Base-by-base conservation (phyloP, 495 filamentous ascomycete species). In the Penicillium lividum region DNA sequence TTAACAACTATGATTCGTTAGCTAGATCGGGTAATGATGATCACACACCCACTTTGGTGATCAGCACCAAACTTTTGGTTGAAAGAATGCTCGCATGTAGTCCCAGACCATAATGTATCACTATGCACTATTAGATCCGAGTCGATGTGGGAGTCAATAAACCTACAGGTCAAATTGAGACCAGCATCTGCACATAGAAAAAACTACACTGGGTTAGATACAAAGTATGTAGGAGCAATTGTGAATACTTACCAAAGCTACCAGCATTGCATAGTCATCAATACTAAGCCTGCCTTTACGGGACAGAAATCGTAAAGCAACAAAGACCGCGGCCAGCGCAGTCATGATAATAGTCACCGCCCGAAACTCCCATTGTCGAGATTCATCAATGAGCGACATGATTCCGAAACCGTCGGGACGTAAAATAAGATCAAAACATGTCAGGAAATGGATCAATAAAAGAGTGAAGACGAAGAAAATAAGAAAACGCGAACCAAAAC, bases 61-160 rank as follows among this genome's bases (percentile, higher is more conserved):
- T 57, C 18, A 43, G 62, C 29, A 59, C 36, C 2, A 54, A 16
- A 25, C 55, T 61, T 36, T 50, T 13, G 0, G 36, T 22, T 4
- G 59, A 45, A 2, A 65, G 33, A 18, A 28, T 31, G n/a, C 31
- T 38, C 2, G 63, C 50, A 36, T 59, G 56, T 10, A 51, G 33
- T 4, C 49, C 63, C 63, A 65, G 54, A 27, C 63, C 59, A 28
- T 45, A 59, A 10, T 59, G 27, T 29, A 62, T 62, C 53, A 59
- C 63, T 65, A 38, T 33, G 2, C 2, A 36, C 25, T 5, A 3
- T 47, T 47, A 47, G 45, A 13, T 28, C 3, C 4, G 16, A 6
- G 29, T 13, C 6, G 5, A 15, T 13, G 8, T 46, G 33, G 25
- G 10, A 45, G 27, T 7, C 5, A 3, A 42, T 42, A 27, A n/a